Evolutionary conservation across 192 early-diverging fungal species (phyloP).

Genomic region (Coemansia sp.): DNA sequence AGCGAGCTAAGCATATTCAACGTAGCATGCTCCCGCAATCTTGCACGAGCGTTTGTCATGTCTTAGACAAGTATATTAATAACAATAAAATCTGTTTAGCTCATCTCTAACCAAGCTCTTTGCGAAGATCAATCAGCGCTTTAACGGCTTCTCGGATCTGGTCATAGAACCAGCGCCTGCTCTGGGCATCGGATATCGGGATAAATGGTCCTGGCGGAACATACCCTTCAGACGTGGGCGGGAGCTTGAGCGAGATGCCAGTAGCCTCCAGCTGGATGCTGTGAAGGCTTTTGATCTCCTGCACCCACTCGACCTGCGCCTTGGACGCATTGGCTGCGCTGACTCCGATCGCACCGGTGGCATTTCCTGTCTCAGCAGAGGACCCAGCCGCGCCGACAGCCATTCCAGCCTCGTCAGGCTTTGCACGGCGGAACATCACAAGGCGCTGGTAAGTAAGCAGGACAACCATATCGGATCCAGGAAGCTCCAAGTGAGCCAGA

Average conservation of each 20-base stretch:
- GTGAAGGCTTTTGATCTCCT: conserved; percentile 69
- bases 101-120: conserved; percentile 28
- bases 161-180: conserved; percentile 68
- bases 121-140: conserved; percentile 46
- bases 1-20: conserved; percentile 37
- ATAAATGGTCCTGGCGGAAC: conserved; percentile 65
- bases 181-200: conserved; percentile 65
- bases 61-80: neutral
- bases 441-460: conserved; percentile 81
- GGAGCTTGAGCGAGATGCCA: conserved; percentile 74
- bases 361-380: conserved; percentile 35
- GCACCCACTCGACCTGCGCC: conserved; percentile 82
- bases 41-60: conserved; percentile 42
- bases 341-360: conserved; percentile 41
- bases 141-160: conserved; percentile 72
- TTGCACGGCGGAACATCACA: conserved; percentile 64
- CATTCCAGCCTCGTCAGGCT: conserved; percentile 46
- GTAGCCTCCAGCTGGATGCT: conserved; percentile 70
- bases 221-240: conserved; percentile 56
- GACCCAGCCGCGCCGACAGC: conserved; percentile 46
- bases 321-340: conserved; percentile 61
- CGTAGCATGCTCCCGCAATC: conserved; percentile 46
- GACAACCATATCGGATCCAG: conserved; percentile 81
- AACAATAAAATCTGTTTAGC: neutral
- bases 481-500: conserved; percentile 80